Percentiles rank a stretch among this genome's conserved stretches.
Conservation (phyloP, 1,284 basidiomycete genomes). For the Fomitopsis betulina region DNA sequence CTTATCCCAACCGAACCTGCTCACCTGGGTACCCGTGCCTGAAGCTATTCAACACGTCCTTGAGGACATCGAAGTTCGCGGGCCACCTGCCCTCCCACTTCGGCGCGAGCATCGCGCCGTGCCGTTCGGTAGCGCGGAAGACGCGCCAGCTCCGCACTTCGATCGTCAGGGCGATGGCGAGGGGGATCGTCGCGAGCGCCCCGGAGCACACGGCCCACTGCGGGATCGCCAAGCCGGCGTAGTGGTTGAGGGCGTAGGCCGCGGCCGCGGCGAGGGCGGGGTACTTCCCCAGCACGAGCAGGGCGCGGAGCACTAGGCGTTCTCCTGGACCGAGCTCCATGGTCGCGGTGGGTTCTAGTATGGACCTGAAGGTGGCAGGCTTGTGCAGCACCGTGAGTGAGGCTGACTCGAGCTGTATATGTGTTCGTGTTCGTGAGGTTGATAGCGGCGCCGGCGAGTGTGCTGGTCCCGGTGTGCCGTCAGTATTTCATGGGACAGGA, state of each 20-base stretch:
- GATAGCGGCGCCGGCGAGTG: background rate
- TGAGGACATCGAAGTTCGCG: conserved; percentile 16
- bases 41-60: conserved; percentile 6
- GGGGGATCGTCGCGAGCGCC: conserved; percentile 6
- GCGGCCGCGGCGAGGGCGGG: background rate
- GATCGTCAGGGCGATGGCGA: background rate
- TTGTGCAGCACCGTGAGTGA: too few relatives aligned
- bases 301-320: background rate
- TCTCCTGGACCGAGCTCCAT: conserved; percentile 6
- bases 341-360: background rate
- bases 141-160: conserved; percentile 3
- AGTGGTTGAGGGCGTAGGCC: background rate
- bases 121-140: conserved; percentile 10
- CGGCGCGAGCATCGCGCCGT: conserved; percentile 16
- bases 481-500: background rate
- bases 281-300: background rate
- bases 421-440: background rate
- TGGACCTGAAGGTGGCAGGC: too few relatives aligned
- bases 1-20: background rate
- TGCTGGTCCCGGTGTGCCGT: background rate
- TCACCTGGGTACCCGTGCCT: conserved; percentile 17
- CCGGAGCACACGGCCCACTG: conserved; percentile 6
- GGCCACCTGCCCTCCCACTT: conserved; percentile 11
- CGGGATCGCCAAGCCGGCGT: background rate
- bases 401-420: background rate